Percentiles rank a stretch among this genome's conserved stretches.
These are phyloP conservation scores for Penicillium expansum DNA, from an alignment of 2,329 filamentous ascomycete genomes.

Conservation along the genomic window DNA sequence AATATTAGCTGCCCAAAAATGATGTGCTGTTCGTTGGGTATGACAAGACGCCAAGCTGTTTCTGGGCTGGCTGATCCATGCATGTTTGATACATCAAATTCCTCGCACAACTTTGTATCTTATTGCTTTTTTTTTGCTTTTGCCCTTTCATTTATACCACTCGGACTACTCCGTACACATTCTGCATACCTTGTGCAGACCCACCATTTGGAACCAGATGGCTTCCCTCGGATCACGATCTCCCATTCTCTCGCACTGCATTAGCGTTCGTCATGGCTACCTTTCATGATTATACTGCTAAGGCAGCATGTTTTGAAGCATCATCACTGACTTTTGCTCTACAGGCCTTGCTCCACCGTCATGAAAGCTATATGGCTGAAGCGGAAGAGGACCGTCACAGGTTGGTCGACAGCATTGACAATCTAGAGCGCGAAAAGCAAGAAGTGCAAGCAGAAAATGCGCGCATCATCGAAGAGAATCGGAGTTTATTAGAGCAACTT, in stretches of 20 bases:
- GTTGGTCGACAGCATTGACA: slow-evolving; percentile 69
- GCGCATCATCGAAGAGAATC: slow-evolving; percentile 77
- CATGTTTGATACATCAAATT: slow-evolving; percentile 25
- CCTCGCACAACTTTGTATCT: slow-evolving; percentile 1
- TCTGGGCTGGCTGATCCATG: slow-evolving; percentile 17
- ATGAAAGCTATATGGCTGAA: slow-evolving; percentile 92
- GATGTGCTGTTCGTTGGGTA: slow-evolving; percentile 7
- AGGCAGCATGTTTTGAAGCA: slow-evolving; percentile 18
- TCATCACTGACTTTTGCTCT: slow-evolving; percentile 68
- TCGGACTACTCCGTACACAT: neutral
- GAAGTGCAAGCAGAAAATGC: slow-evolving; percentile 74
- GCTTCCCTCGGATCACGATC: slow-evolving; percentile 21
- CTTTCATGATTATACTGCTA: slow-evolving; percentile 23
- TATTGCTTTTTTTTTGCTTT: slow-evolving; percentile 5
- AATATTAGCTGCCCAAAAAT: neutral
- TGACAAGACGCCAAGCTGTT: slow-evolving; percentile 3
- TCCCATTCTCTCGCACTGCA: slow-evolving; percentile 30
- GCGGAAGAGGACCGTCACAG: slow-evolving; percentile 79
- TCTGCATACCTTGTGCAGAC: neutral
- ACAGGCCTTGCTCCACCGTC: slow-evolving; percentile 84
- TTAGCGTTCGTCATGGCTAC: slow-evolving; percentile 32
- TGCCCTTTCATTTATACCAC: neutral
- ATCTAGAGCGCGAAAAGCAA: slow-evolving; percentile 70
- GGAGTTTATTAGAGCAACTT: slow-evolving; percentile 74
- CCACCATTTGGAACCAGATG: slow-evolving; percentile 17